These are phyloP conservation scores for Solanum piurae DNA, from an alignment of 257 asterid genomes.

Conservation along the genomic window DNA sequence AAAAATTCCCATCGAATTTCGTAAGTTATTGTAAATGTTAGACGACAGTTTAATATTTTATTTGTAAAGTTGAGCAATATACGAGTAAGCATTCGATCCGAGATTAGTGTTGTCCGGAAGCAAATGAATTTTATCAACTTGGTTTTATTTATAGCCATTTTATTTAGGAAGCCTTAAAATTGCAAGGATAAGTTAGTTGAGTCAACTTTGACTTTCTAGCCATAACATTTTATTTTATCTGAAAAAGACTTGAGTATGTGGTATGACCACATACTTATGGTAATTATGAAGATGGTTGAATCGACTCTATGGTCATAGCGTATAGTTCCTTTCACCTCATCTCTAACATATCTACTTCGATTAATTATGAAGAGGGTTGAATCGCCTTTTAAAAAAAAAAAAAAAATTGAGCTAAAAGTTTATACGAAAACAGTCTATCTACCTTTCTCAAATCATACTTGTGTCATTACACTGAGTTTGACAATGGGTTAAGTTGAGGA, in stretches of 20 bases:
- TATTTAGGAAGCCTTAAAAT: not conserved
- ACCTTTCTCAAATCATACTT: not conserved
- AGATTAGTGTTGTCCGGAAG: not conserved
- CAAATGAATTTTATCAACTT: not conserved
- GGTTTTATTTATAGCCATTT: not conserved
- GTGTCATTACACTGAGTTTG: not conserved
- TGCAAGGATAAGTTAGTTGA: not conserved
- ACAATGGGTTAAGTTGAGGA: not conserved
- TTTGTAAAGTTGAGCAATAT: not conserved
- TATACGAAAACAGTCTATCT: not conserved
- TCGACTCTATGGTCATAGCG: not conserved
- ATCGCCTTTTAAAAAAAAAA: not conserved
- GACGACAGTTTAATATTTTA: not conserved
- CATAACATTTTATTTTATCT: not conserved
- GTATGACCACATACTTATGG: not conserved
- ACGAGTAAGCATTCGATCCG: not conserved
- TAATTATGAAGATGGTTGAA: not conserved
- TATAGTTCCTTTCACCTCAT: not conserved
- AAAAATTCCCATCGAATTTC: not conserved
- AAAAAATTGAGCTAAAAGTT: fast-evolving
- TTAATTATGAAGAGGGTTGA: not conserved
- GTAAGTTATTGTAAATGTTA: not conserved
- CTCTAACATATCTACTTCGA: not conserved
- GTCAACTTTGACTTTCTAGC: not conserved
- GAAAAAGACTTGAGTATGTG: not conserved